These are phyloP conservation scores for Hypoxylon cercidicola DNA, from an alignment of 495 filamentous ascomycete species.

Conservation along the genomic window DNA sequence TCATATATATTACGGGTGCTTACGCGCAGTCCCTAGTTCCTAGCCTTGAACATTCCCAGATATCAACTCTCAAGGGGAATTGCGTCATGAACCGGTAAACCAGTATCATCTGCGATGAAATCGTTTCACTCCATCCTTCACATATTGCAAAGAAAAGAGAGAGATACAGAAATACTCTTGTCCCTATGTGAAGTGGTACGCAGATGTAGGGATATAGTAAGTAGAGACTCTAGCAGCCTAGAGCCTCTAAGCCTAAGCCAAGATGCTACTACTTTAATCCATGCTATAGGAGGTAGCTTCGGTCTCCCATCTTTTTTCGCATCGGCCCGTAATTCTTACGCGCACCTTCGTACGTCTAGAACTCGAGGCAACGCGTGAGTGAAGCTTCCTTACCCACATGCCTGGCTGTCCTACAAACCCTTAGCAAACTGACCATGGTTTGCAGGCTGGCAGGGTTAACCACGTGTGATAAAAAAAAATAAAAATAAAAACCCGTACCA, in stretches of 20 bases:
- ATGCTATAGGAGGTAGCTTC: conserved; percentile 32
- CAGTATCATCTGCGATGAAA: conserved; percentile 1
- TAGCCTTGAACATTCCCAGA: conserved; percentile 8
- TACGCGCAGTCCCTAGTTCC: conserved; percentile 28
- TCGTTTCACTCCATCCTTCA: not conserved
- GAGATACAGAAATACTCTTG: not conserved
- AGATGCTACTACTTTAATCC: conserved; percentile 27
- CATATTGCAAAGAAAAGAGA: not conserved
- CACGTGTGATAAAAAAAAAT: too few relatives aligned
- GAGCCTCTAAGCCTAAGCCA: conserved; percentile 22
- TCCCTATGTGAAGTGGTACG: not conserved
- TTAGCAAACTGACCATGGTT: too few relatives aligned
- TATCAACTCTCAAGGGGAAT: conserved; percentile 17
- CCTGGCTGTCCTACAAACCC: too few relatives aligned
- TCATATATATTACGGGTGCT: conserved; percentile 35
- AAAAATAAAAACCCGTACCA: too few relatives aligned
- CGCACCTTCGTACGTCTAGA: conserved; percentile 25
- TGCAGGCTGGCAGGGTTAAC: too few relatives aligned
- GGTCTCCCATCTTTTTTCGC: conserved; percentile 33
- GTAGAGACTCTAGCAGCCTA: too few relatives aligned
- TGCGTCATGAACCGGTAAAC: conserved; percentile 35
- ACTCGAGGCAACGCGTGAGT: conserved; percentile 16
- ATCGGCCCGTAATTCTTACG: conserved; percentile 22
- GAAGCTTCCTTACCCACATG: not conserved
- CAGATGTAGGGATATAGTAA: too few relatives aligned